phyloP scores from a whole-genome alignment of 805 yeast genomes.

The Kodamaea nitidulidarum region DNA sequence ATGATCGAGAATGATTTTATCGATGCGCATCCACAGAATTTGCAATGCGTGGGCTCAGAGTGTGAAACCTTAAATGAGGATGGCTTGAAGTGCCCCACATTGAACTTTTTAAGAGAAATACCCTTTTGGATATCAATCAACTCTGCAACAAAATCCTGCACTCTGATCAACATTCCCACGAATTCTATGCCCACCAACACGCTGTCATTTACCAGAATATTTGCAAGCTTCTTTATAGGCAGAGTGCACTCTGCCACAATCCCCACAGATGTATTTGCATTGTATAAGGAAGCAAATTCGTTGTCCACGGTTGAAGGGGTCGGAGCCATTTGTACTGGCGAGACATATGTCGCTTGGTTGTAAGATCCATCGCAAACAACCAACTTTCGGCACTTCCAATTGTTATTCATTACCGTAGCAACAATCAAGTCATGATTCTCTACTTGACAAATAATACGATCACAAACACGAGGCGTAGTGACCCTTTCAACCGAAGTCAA shows the following conservation, averaged over 20 bases:
- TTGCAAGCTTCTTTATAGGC: neutral
- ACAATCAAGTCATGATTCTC: constrained; percentile 51
- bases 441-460: constrained; percentile 57
- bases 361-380: constrained; percentile 44
- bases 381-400: constrained; percentile 58
- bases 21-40: constrained; percentile 87
- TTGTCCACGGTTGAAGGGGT: constrained; percentile 11
- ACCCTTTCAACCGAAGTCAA: constrained; percentile 54
- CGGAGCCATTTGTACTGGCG: constrained; percentile 10
- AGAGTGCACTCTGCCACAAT: constrained; percentile 6
- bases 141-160: constrained; percentile 54
- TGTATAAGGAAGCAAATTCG: constrained; percentile 14
- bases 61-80: constrained; percentile 67
- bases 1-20: constrained; percentile 67
- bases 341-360: constrained; percentile 26
- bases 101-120: constrained; percentile 55
- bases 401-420: constrained; percentile 60
- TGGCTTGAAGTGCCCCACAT: constrained; percentile 59
- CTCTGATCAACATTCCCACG: constrained; percentile 70
- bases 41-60: constrained; percentile 82
- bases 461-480: constrained; percentile 70
- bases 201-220: constrained; percentile 25
- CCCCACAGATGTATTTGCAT: constrained; percentile 1
- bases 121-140: constrained; percentile 79
- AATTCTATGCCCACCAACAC: constrained; percentile 57